phyloP scores from a whole-genome alignment of 2,329 filamentous ascomycete species.

The Aureobasidium leucospermi region DNA sequence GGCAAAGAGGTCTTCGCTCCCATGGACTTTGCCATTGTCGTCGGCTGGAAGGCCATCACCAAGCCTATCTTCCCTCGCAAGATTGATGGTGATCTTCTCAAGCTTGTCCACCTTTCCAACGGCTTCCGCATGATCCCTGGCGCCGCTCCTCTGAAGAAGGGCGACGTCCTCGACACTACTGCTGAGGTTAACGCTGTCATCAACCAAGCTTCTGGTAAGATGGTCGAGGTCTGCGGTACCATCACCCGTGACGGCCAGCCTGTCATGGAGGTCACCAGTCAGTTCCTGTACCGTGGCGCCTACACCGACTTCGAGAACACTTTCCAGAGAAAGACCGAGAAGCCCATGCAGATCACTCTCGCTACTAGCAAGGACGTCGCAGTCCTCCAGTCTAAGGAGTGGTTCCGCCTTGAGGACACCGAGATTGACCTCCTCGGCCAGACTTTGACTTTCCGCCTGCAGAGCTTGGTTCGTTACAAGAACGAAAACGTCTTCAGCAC shows the following conservation, averaged over 20 bases:
- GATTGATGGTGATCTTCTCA: conserved; percentile 92
- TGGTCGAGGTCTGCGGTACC: conserved; percentile 99
- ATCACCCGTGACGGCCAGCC: conserved; percentile 75
- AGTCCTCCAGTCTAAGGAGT: conserved; percentile 91
- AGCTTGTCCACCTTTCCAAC: conserved; percentile 94
- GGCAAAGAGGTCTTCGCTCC: conserved; percentile 91
- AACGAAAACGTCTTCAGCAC: conserved; percentile 86
- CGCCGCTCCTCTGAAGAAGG: conserved; percentile 89
- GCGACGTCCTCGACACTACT: conserved; percentile 83
- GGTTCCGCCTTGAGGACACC: conserved; percentile 82
- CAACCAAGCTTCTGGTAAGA: conserved; percentile 97
- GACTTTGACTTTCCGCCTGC: conserved; percentile 90
- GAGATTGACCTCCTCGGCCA: conserved; percentile 85
- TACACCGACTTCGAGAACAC: conserved; percentile 97
- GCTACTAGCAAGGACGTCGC: conserved; percentile 85
- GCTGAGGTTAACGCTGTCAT: conserved; percentile 96
- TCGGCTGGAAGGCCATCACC: conserved; percentile 76
- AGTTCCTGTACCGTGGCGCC: conserved; percentile 90
- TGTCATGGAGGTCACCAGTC: conserved; percentile 97
- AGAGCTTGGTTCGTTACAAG: conserved; percentile 89
- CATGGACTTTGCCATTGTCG: conserved; percentile 67
- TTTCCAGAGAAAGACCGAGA: conserved; percentile 95
- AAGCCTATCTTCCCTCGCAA: conserved; percentile 97
- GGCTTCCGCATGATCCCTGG: conserved; percentile 97
- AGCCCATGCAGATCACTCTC: conserved; percentile 86